Evolutionary conservation across 768 basidiomycete species (phyloP), one percentile per base, ranked within the genome.

Genomic region (Chiua virens): DNA sequence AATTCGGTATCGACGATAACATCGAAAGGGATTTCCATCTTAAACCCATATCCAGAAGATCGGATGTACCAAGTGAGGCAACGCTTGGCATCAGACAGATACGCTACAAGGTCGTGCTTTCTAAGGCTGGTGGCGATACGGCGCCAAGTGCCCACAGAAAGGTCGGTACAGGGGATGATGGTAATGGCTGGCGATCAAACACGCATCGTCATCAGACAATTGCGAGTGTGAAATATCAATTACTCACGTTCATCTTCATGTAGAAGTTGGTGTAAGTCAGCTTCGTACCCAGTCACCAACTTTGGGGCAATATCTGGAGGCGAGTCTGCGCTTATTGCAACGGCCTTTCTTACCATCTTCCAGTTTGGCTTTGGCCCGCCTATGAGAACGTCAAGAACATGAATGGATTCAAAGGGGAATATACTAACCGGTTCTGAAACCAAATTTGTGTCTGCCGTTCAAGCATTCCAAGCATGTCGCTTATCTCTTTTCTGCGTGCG

Each of bases 371-470:
- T 92, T 92, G 35, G 90, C 90, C 3, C 90, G 86, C 52, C 90
- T 91, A 54, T 32, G 5, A 41, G 45, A 30, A 21, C n/a, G 27
- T 50, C 27, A 47, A 46, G 41, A 13, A 14, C 17, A 45, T 35
- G 21, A 35, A 20, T 21, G 21, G 8, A 8, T 2, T 38, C 13
- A 46, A 11, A 44, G 37, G 9, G 28, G 28, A 7, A 30, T 5
- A 56, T 5, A 56, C 58, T 8, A 23, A 59, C 89, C 89, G 76
- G 64, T 92, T 92, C 66, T 92, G 89, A 60, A 91, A 92, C 90
- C 90, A 92, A 42, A 92, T 87, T 69, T 92, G 90, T 0, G 87
- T 90, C 73, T 92, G 90, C 34, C 89, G 83, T 69, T 92, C 90
- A 45, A 87, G 80, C 86, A 92, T 90, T 15, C 87, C 87, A 5